Evolutionary conservation across 2,329 filamentous ascomycete genomes (phyloP).

Genomic region (Aspergillus novofumigatus): DNA sequence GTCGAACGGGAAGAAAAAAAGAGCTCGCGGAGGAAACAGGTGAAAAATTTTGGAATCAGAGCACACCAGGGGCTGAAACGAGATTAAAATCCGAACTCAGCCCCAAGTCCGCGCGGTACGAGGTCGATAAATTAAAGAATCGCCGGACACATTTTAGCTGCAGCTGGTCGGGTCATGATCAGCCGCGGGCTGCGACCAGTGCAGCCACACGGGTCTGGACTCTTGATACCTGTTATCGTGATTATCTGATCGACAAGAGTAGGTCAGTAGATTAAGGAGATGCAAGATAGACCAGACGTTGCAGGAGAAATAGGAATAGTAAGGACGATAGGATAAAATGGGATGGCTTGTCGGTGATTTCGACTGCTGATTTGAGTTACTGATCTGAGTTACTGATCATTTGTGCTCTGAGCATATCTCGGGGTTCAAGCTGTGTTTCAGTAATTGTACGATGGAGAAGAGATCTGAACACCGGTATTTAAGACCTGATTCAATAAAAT

Average conservation of each 20-base stretch:
- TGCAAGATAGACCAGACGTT: neutral
- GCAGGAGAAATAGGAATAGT: neutral
- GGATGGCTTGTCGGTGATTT: neutral
- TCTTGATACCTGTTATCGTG: neutral
- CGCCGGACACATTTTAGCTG: constrained; percentile 4
- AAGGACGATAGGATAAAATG: neutral
- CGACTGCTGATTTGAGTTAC: neutral
- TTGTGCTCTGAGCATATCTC: neutral
- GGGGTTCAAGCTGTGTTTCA: neutral
- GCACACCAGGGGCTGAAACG: neutral
- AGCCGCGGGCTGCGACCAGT: neutral
- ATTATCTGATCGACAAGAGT: neutral
- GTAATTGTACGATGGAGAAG: no score
- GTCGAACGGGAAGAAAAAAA: constrained; percentile 16
- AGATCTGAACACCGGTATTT: no score
- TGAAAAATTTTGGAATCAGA: neutral
- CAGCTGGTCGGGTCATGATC: neutral
- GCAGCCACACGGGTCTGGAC: neutral
- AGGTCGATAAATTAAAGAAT: constrained; percentile 8
- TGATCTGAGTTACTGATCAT: neutral
- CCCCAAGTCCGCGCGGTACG: neutral
- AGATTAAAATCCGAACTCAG: constrained; percentile 8
- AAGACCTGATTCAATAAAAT: no score
- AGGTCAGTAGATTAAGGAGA: neutral
- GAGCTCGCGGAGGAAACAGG: constrained; percentile 2